Conservation (phyloP, 495 filamentous ascomycete species). For the Penicillium pulvis region DNA sequence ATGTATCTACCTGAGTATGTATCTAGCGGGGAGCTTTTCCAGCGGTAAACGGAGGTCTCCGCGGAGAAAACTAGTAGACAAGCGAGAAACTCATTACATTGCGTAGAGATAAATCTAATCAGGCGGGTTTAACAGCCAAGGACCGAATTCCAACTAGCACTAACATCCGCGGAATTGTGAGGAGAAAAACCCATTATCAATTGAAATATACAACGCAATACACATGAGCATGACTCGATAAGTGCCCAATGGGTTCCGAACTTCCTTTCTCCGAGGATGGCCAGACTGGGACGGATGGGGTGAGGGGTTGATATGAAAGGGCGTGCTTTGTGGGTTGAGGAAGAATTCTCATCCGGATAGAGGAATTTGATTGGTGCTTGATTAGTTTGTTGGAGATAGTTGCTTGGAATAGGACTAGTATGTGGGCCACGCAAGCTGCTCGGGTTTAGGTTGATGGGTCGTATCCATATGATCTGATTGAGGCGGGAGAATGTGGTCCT, state of each 20-base stretch:
- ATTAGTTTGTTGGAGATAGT: background rate
- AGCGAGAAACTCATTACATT: background rate
- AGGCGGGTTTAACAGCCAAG: background rate
- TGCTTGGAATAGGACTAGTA: background rate
- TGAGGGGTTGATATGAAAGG: background rate
- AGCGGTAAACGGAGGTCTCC: constrained; percentile 7
- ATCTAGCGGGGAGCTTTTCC: background rate
- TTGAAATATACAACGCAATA: background rate
- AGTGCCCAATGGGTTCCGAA: background rate
- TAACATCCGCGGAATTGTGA: background rate
- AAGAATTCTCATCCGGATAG: background rate
- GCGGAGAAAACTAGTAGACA: background rate
- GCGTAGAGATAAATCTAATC: background rate
- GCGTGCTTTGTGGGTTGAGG: background rate
- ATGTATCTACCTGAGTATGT: background rate
- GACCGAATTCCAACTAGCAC: background rate
- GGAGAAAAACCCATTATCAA: constrained; percentile 1
- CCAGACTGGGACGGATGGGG: background rate
- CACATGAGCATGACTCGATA: background rate
- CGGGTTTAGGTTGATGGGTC: background rate
- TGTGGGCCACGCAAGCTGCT: constrained; percentile 1
- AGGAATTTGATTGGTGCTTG: background rate
- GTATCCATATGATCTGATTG: background rate
- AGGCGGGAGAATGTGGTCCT: too few species aligned
- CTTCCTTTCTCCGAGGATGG: constrained; percentile 3